Percentiles rank a stretch among this genome's conserved stretches.
Conservation (phyloP, 106 monocot genomes). For the Cymbidium sinense region DNA sequence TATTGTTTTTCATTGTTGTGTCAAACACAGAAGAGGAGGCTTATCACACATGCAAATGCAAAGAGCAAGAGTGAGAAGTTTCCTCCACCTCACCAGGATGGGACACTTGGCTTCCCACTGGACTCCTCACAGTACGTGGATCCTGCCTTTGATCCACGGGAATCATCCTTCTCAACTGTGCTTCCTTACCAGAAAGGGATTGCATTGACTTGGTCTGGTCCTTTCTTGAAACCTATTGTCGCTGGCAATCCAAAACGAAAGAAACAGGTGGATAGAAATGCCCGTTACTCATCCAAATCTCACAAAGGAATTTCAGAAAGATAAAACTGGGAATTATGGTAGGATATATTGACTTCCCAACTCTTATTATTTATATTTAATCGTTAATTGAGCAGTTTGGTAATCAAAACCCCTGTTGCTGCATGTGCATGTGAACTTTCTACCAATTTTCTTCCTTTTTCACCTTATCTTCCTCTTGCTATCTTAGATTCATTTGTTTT, state of each 20-base stretch:
- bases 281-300: constrained; percentile 4
- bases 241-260: background rate
- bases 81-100: constrained; percentile 91
- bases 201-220: constrained; percentile 6
- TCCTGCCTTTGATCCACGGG: constrained; percentile 40
- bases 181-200: constrained; percentile 29
- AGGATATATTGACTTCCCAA: background rate
- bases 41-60: constrained; percentile 78
- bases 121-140: constrained; percentile 61
- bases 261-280: background rate
- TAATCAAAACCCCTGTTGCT: background rate
- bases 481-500: too few species aligned
- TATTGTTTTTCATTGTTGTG: background rate
- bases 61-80: constrained; percentile 98
- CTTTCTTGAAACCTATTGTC: background rate
- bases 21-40: constrained; percentile 44
- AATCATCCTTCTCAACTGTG: constrained; percentile 48
- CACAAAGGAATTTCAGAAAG: background rate
- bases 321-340: background rate
- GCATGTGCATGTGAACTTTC: background rate
- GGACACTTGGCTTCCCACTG: constrained; percentile 69
- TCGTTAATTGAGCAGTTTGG: background rate
- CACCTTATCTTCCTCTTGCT: too few species aligned
- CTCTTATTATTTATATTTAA: too few species aligned
- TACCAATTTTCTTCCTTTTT: background rate